These are phyloP conservation scores for Didymella pomorum DNA, from an alignment of 2,329 filamentous ascomycete species.

Conservation along the genomic window DNA sequence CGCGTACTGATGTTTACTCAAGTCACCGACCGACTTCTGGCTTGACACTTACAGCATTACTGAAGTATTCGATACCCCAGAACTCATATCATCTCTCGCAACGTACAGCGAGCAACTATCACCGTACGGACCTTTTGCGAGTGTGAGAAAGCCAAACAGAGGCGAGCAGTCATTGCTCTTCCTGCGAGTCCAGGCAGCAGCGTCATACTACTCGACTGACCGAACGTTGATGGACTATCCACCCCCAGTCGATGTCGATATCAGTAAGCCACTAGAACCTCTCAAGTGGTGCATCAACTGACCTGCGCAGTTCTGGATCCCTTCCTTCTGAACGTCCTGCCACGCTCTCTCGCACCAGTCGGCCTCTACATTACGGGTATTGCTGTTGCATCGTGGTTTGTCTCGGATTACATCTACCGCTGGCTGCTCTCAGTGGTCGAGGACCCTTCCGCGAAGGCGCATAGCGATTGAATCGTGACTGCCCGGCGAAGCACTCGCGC, in stretches of 20 bases:
- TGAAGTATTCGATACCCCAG: slow-evolving; percentile 67
- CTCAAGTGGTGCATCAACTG: slow-evolving; percentile 18
- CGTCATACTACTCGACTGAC: slow-evolving; percentile 85
- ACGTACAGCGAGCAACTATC: slow-evolving; percentile 65
- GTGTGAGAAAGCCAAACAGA: slow-evolving; percentile 9
- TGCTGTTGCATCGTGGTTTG: slow-evolving; percentile 60
- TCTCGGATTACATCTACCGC: slow-evolving; percentile 56
- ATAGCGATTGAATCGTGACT: slow-evolving; percentile 40
- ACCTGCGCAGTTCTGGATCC: slow-evolving; percentile 75
- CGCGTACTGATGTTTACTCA: slow-evolving; percentile 51
- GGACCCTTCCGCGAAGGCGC: slow-evolving; percentile 36
- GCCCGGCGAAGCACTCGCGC: not conserved
- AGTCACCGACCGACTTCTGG: slow-evolving; percentile 84
- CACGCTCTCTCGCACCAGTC: slow-evolving; percentile 77
- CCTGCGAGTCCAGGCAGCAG: slow-evolving; percentile 76
- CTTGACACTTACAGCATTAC: slow-evolving; percentile 70
- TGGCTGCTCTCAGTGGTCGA: slow-evolving; percentile 38
- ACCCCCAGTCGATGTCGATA: slow-evolving; percentile 77
- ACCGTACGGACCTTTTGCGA: slow-evolving; percentile 29
- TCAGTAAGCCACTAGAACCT: slow-evolving; percentile 55
- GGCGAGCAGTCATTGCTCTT: slow-evolving; percentile 66
- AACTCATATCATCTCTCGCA: slow-evolving; percentile 71
- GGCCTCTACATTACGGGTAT: slow-evolving; percentile 72
- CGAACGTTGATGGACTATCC: slow-evolving; percentile 76
- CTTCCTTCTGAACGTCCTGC: slow-evolving; percentile 80